Base-by-base conservation (phyloP, 768 basidiomycete genomes). In the Lactarius tabidus region DNA sequence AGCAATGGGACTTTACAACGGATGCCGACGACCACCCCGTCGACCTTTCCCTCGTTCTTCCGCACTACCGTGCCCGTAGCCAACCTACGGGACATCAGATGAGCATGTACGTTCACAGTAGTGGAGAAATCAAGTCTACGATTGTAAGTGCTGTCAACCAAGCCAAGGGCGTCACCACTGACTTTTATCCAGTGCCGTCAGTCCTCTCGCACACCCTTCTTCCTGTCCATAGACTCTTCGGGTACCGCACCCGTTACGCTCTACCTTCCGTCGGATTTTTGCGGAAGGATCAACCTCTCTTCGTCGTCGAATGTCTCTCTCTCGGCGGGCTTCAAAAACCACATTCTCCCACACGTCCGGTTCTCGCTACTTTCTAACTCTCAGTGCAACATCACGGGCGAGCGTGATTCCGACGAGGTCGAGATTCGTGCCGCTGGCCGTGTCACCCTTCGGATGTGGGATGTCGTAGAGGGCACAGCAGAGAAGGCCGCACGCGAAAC, bases 221-320 rank as follows among this genome's bases (percentile, higher is more conserved):
- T 67, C 38, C 80, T 91, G 57, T 85, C 89, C 73, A 78, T 92
- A 39, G 81, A 81, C 67, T 86, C 84, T 20, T 77, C 80, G n/a
- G 75, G 78, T 28, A 61, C 62, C 56, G 87, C 90, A 45, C 83
- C 89, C 70, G 82, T 91, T 35, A 90, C 85, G 6, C 75, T 91
- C 64, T 91, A 86, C 85, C 79, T 92, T 23, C 90, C 90, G 17
- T 90, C 89, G 39, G 89, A 92, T 71, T 91, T 91, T 76, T 83
- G 79, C 62, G 90, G 90, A 28, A 82, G 78, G 41, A 88, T 92
- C 43, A 82, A 80, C 70, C 75, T 83, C 69, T 75, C 80, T 17
- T 82, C 82, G 55, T 82, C 81, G 6, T 73, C 78, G 9, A 72
- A 72, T 51, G 58, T 75, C 54, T 62, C 70, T 33, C 87, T 85